Base-by-base conservation (phyloP, 2,329 filamentous ascomycete species). In the Blastomyces silverae region DNA sequence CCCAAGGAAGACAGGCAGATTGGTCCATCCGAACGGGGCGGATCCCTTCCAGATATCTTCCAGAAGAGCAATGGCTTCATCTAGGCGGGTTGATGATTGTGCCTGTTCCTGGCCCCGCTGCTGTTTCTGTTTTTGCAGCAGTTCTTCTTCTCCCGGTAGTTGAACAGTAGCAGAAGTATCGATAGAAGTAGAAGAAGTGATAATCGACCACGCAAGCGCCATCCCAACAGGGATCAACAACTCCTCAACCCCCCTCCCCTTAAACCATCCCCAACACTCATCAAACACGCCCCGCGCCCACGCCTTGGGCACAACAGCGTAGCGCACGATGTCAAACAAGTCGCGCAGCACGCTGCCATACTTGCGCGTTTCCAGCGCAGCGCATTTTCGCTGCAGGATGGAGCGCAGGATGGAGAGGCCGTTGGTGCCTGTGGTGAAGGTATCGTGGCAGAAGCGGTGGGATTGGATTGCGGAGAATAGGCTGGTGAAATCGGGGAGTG, bases 291-390 rank as follows among this genome's bases (percentile, higher is more conserved):
- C 48, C 10, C 22, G 48, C 11, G 48, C 48, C 22, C 48, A 52
- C n/a, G 2, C 10, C 48, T 11, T 25, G 22, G 48, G 48, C 22
- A 52, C 48, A 52, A 28, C 22, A 22, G 22, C 48, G 25, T 52
- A 52, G 48, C 48, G 48, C n/a, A 52, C n/a, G n/a, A 28, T 52
- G 48, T 52, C 48, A 52, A 52, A 52, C n/a, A 52, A 22, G 22
- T 52, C 48, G 22, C 48, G 48, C n/a, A 52, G 48, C 48, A 52
- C 48, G 48, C 48, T 52, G 48, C 48, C 48, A 52, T 52, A 52
- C 48, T 52, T 52, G n/a, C 48, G n/a, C 11, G 48, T 25, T 25
- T 52, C 48, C 11, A 52, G 22, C 22, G n/a, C 13, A 3, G n/a
- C 13, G 48, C 48, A 52, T 28, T 52, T 52, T 52, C 48, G 48